phyloP scores from a whole-genome alignment of 768 basidiomycete species.

The Kockovaella imperatae region DNA sequence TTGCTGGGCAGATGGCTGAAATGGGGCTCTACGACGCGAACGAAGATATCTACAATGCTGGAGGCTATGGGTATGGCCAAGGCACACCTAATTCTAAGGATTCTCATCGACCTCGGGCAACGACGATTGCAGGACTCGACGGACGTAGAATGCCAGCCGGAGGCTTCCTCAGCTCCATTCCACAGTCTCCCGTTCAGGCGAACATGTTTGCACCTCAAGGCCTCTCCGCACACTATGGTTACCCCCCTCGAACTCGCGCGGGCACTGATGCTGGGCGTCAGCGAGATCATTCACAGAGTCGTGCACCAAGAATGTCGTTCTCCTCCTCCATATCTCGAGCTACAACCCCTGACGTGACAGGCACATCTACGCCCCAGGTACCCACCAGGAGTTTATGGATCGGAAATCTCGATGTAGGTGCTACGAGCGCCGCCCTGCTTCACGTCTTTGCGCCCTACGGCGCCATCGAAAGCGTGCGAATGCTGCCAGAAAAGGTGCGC shows the following conservation, averaged over 20 bases:
- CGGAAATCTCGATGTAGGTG: slow-evolving; percentile 89
- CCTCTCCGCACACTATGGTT: slow-evolving; percentile 13
- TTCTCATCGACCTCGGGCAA: slow-evolving; percentile 40
- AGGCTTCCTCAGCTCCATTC: slow-evolving; percentile 9
- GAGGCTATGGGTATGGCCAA: slow-evolving; percentile 1
- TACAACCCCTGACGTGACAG: slow-evolving; percentile 34
- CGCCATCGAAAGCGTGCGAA: slow-evolving; percentile 86
- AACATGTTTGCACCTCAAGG: slow-evolving; percentile 1
- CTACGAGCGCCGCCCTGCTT: slow-evolving; percentile 88
- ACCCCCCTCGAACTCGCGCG: slow-evolving; percentile 10
- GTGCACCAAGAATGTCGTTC: slow-evolving; percentile 27
- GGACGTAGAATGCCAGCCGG: slow-evolving; percentile 17
- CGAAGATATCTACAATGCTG: neutral
- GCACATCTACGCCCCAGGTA: slow-evolving; percentile 53
- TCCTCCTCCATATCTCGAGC: slow-evolving; percentile 34
- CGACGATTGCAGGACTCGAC: slow-evolving; percentile 42
- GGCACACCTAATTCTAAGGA: slow-evolving; percentile 18
- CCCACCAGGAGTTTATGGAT: slow-evolving; percentile 97
- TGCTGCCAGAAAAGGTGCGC: slow-evolving; percentile 90
- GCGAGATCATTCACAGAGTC: slow-evolving; percentile 16
- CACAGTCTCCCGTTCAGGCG: neutral
- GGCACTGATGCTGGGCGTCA: slow-evolving; percentile 10
- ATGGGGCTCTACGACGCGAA: slow-evolving; percentile 24
- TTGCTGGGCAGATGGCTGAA: slow-evolving; percentile 21
- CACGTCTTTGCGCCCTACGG: slow-evolving; percentile 95